These are phyloP conservation scores for Sporothrix protearum DNA, from an alignment of 2,329 filamentous ascomycete genomes.

Conservation along the genomic window DNA sequence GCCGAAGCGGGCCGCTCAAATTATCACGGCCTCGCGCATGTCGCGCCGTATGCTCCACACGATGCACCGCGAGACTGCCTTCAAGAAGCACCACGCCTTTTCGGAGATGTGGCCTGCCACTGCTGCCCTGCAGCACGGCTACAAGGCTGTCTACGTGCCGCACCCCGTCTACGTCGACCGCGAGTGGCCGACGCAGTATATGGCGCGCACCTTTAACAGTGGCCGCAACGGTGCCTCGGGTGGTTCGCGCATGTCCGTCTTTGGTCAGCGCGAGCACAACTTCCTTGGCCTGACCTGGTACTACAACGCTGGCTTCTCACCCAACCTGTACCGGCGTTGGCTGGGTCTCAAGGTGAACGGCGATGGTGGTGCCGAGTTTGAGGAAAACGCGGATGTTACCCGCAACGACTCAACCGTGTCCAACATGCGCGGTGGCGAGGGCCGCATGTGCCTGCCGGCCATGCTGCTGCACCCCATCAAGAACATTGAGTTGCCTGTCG, in stretches of 20 bases:
- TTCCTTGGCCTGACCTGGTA: slow-evolving; percentile 86
- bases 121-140: slow-evolving; percentile 82
- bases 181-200: slow-evolving; percentile 75
- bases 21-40: slow-evolving; percentile 84
- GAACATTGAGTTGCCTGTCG: slow-evolving; percentile 63
- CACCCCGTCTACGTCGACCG: slow-evolving; percentile 87
- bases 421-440: slow-evolving; percentile 64
- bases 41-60: slow-evolving; percentile 72
- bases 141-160: slow-evolving; percentile 87
- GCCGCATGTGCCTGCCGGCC: slow-evolving; percentile 84
- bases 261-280: slow-evolving; percentile 84
- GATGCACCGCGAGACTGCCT: slow-evolving; percentile 87
- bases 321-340: slow-evolving; percentile 81
- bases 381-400: slow-evolving; percentile 54
- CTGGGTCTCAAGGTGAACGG: slow-evolving; percentile 76
- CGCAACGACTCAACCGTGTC: slow-evolving; percentile 48
- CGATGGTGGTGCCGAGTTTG: slow-evolving; percentile 73
- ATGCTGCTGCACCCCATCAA: slow-evolving; percentile 91
- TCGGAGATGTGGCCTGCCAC: slow-evolving; percentile 96
- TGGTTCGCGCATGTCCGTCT: slow-evolving; percentile 68
- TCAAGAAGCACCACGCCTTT: slow-evolving; percentile 85
- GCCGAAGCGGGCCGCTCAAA: slow-evolving; percentile 73
- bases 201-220: slow-evolving; percentile 76
- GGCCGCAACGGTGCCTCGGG: slow-evolving; percentile 71
- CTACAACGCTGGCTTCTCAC: slow-evolving; percentile 79